Conservation (phyloP, 2,329 filamentous ascomycete species). For the Aspergillus quadrilineatus region DNA sequence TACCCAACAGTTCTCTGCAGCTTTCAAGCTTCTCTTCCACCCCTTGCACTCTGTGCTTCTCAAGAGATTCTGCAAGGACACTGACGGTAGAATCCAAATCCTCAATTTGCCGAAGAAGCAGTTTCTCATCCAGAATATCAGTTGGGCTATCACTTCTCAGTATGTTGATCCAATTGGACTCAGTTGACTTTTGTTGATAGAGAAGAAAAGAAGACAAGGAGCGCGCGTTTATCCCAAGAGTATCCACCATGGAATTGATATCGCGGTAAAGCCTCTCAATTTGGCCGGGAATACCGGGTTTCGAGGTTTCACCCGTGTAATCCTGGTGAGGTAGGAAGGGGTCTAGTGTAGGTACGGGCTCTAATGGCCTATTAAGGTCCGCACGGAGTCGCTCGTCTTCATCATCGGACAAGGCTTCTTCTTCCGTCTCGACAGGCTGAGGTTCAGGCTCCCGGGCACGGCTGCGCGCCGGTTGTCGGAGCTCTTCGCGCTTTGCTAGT, state of each 20-base stretch:
- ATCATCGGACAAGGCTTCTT: conserved; percentile 43
- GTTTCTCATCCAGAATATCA: conserved; percentile 69
- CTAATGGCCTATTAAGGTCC: conserved; percentile 45
- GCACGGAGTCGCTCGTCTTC: conserved; percentile 49
- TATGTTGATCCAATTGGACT: conserved; percentile 49
- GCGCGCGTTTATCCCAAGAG: conserved; percentile 80
- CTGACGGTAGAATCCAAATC: conserved; percentile 66
- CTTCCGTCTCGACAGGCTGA: conserved; percentile 33
- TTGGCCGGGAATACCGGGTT: conserved; percentile 50
- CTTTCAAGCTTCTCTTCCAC: conserved; percentile 67
- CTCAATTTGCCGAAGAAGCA: conserved; percentile 73
- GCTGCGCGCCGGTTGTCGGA: conserved; percentile 23
- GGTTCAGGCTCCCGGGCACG: conserved; percentile 30
- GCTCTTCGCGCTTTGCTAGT: conserved; percentile 30
- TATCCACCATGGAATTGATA: conserved; percentile 82
- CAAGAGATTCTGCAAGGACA: conserved; percentile 63
- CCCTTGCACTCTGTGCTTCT: conserved; percentile 66
- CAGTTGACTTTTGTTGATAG: conserved; percentile 43
- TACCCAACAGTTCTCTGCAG: conserved; percentile 63
- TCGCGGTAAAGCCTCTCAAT: conserved; percentile 52
- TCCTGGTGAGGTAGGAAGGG: conserved; percentile 51
- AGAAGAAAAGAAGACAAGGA: conserved; percentile 59
- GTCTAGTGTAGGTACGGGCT: conserved; percentile 46
- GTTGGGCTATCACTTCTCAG: conserved; percentile 54
- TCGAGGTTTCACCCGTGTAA: conserved; percentile 44